Conservation (phyloP, 495 filamentous ascomycete species). For the Aspergillus steynii region DNA sequence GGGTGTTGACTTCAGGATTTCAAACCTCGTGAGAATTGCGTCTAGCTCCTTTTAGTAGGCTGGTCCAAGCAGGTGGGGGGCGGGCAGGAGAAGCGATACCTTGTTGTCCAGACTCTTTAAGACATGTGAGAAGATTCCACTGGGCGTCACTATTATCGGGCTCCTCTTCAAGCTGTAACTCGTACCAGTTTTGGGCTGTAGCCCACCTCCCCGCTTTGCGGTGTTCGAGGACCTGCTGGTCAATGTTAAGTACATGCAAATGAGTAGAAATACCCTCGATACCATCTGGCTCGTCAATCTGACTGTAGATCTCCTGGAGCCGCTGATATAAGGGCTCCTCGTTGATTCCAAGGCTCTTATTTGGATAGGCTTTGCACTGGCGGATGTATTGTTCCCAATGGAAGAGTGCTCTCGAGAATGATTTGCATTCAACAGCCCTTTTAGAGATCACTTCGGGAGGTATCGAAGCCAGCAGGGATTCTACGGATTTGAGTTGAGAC, state of each 20-base stretch:
- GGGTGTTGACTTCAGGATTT: conserved; percentile 63
- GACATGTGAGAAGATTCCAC: conserved; percentile 78
- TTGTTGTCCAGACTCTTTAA: conserved; percentile 90
- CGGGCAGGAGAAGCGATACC: conserved; percentile 50
- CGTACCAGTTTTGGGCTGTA: conserved; percentile 98
- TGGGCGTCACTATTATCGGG: conserved; percentile 77
- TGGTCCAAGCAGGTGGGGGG: no score
- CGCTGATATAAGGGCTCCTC: conserved; percentile 66
- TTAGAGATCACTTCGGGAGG: conserved; percentile 83
- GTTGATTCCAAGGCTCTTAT: conserved; percentile 37
- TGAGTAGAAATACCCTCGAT: conserved; percentile 91
- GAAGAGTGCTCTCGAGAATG: conserved; percentile 87
- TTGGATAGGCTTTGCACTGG: conserved; percentile 46
- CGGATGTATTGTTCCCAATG: conserved; percentile 92
- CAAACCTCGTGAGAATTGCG: conserved; percentile 79
- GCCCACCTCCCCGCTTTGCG: conserved; percentile 94
- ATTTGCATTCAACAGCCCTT: conserved; percentile 86
- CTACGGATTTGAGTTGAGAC: conserved; percentile 60
- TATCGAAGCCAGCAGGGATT: conserved; percentile 64
- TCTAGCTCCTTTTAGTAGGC: conserved; percentile 49
- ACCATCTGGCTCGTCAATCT: conserved; percentile 97
- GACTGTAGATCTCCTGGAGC: conserved; percentile 89
- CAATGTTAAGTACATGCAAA: conserved; percentile 75
- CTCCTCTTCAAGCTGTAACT: conserved; percentile 75
- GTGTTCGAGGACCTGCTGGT: conserved; percentile 91